phyloP scores from a whole-genome alignment of 345 rosid species.

The Brassica carinata region DNA sequence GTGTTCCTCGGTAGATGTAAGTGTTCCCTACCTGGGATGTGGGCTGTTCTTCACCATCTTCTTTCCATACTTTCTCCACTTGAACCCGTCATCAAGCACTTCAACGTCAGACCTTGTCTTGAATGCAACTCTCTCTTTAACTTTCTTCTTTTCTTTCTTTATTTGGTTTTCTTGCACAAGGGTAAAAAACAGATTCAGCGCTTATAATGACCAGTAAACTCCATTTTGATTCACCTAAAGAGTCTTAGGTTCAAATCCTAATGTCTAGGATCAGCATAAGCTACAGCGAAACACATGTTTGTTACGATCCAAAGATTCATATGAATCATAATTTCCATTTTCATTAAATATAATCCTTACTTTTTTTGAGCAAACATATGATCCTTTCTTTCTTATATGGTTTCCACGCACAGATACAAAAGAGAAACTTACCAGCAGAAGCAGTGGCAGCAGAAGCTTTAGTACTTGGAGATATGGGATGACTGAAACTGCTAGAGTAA shows the following conservation, averaged over 20 bases:
- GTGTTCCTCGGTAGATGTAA: too few relatives aligned
- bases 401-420: not conserved
- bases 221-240: not conserved
- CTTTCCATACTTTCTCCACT: not conserved
- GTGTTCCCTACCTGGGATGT: not conserved
- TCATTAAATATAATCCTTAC: not conserved
- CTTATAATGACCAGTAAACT: not conserved
- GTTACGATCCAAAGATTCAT: not conserved
- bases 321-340: not conserved
- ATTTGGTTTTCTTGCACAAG: not conserved
- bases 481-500: not conserved
- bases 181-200: not conserved
- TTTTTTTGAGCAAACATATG: not conserved
- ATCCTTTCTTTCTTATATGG: not conserved
- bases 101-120: not conserved
- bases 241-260: not conserved
- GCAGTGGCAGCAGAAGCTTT: not conserved
- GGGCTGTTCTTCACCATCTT: not conserved
- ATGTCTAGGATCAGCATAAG: not conserved
- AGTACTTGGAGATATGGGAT: not conserved
- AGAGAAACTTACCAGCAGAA: not conserved
- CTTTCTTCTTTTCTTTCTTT: not conserved
- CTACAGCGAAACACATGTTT: not conserved
- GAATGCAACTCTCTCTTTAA: slow-evolving; percentile 1
- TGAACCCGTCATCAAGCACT: not conserved